Evolutionary conservation across 2,329 filamentous ascomycete species (phyloP), one percentile per base, ranked within the genome.

Genomic region (Hymenoscyphus occultus): DNA sequence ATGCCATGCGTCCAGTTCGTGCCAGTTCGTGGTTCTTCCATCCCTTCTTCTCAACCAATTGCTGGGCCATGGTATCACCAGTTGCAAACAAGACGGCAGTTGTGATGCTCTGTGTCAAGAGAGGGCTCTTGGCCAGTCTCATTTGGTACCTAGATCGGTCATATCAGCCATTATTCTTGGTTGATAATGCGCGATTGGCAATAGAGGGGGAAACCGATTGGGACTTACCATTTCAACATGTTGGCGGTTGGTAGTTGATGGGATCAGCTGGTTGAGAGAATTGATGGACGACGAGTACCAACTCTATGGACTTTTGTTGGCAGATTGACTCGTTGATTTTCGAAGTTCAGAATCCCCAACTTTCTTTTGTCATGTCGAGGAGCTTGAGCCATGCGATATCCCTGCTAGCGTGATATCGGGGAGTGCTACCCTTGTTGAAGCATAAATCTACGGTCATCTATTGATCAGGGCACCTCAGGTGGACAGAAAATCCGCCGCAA

Each of bases 71-170:
- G 67, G 90, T 83, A 80, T 99, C 95, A 73, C 95, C 95, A 14
- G 93, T 91, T 65, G 90, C 93, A 77, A 98, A 99, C 69, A 99
- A 88, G 66, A 98, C 85, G 59, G 92, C 90, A 48, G 94, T 97
- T 64, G 93, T 96, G 73, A 97, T 81, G 76, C 90, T 91, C 82
- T 97, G 92, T 12, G 94, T 98, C 74, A 97, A 86, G 72, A 98
- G 82, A 66, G 94, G 94, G 75, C 91, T 86, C 74, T 87, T 85
- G 72, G 90, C 89, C 76, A 97, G 83, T 78, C 87, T 90, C 75
- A 86, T 83, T 80, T 96, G 92, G 81, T 98, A 98, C 93, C 93
- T 91, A 72, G 48, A 58, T 66, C 22, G 32, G 42, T 16, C 22
- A 60, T 28, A 57, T 57, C 32, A 57, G 28, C 13, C 6, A 57